phyloP scores from a whole-genome alignment of 2,329 filamentous ascomycete species.

The Aspergillus piperis region DNA sequence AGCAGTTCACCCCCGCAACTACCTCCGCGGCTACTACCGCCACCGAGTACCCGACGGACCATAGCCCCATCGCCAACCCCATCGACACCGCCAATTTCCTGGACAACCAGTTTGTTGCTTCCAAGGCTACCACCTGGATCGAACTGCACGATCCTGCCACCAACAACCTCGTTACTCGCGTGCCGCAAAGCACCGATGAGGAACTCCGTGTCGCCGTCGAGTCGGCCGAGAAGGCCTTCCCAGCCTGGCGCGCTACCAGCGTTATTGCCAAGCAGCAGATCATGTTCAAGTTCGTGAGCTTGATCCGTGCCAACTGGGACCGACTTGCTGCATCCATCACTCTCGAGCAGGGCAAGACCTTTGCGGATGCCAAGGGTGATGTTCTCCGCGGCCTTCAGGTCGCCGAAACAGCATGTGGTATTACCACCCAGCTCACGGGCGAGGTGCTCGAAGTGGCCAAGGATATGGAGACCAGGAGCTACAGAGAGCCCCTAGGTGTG shows the following conservation, averaged over 20 bases:
- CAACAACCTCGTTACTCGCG: constrained; percentile 66
- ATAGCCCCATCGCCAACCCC: constrained; percentile 57
- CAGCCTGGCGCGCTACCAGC: constrained; percentile 61
- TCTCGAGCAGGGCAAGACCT: constrained; percentile 68
- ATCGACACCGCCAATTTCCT: constrained; percentile 64
- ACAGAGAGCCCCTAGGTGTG: constrained; percentile 65
- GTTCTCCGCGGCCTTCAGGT: constrained; percentile 67
- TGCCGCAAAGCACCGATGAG: constrained; percentile 65
- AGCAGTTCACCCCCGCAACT: constrained; percentile 53
- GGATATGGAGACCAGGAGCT: constrained; percentile 69
- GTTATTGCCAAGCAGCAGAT: constrained; percentile 63
- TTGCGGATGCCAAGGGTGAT: constrained; percentile 67
- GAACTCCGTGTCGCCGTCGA: constrained; percentile 63
- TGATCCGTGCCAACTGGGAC: constrained; percentile 68
- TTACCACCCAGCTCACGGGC: constrained; percentile 65
- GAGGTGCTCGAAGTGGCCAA: constrained; percentile 69
- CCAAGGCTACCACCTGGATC: constrained; percentile 62
- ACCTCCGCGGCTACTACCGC: constrained; percentile 53
- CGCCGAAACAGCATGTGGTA: constrained; percentile 67
- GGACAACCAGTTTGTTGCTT: constrained; percentile 63
- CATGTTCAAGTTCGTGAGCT: constrained; percentile 65
- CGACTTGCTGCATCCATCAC: constrained; percentile 66
- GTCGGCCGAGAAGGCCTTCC: constrained; percentile 65
- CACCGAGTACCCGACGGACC: constrained; percentile 57
- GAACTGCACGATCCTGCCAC: constrained; percentile 66